Base-by-base conservation (phyloP, 495 filamentous ascomycete genomes). In the Melanomma pulvis-pyrius region DNA sequence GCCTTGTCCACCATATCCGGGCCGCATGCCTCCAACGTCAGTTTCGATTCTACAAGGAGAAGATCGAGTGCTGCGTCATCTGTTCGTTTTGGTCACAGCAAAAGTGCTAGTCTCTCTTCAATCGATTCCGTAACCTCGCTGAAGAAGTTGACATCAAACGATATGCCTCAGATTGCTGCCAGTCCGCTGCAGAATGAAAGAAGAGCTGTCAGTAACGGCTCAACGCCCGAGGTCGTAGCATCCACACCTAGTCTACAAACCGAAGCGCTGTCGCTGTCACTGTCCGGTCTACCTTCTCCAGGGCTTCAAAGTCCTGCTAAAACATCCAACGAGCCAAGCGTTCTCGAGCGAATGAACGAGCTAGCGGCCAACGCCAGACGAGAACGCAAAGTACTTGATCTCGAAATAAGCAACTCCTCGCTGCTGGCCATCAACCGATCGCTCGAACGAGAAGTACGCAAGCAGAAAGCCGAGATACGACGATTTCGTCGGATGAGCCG, bases 401-500 rank as follows among this genome's bases (percentile, higher is more conserved):
- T 99, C n/a, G 91, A 99, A 73, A 99, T 99, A 63, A 96, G 90
- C 65, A 99, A 99, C 69, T 93, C 92, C 1, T 96, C 92, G 24
- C 84, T 99, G 8, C 83, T 96, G 29, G 96, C 96, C n/a, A 97
- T 99, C 77, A 99, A 99, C 71, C 85, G 92, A 52, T 92, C 91
- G 0, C 79, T 99, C 0, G 94, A 99, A 76, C 84, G 90, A 11
- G 91, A 97, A 71, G 85, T 99, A 76, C 85, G 92, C 5, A 94
- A 94, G 70, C 94, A 98, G 72, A 91, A 90, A 22, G 84, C 90
- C 8, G 93, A 99, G 75, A 75, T 99, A 39, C 87, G 93, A 28
- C 83, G 92, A 29, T 97, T 86, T 72, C 86, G 91, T 26, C 87
- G 94, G 13, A 80, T 97, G 24, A 92, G 89, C 30, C 86, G 92